Base-by-base conservation (phyloP, 257 asterid genomes). In the Cynanchum wilfordii region DNA sequence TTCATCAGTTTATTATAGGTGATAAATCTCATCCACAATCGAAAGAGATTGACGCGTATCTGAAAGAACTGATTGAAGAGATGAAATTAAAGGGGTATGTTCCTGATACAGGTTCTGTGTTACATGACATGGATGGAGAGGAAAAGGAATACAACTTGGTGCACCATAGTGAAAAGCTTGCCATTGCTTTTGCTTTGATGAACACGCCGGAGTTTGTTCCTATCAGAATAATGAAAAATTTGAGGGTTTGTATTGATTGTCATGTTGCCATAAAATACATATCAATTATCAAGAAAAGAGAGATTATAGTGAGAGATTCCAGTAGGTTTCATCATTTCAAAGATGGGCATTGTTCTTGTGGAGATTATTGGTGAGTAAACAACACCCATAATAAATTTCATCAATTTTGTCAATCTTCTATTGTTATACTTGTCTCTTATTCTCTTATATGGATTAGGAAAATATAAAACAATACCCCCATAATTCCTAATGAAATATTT, bases 271-370 rank as follows among this genome's bases (percentile, higher is more conserved):
- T 91, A 74, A 91, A 91, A 87, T 82, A 75, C 77, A 79, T 88
- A 57, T 88, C 98, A 3, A 64, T 79, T 75, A 82, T 87, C 9
- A 88, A 77, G 70, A 83, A 79, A 10, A 76, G 94, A 75, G 94
- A 89, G 56, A 89, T 93, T 68, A 58, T 84, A 59, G 80, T 88
- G 17, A 79, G 97, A 24, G 97, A 93, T 78, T 75, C 86, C 0
- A 88, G 90, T 78, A 85, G 97, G 82, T 90, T 93, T 81, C 97
- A 89, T 83, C 98, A 88, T 88, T 89, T 90, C 84, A 83, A 79
- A 40, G 47, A 82, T 63, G 97, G 96, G 1, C 38, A 69, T 59
- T 93, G 97, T 77, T 93, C 97, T 52, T 91, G 98, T 81, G 87
- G 91, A 42, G 97, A 93, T 66, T 90, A 87, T 72, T 91, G 97